Conservation (phyloP, 2,329 filamentous ascomycete genomes). For the Cladophialophora chaetospira region DNA sequence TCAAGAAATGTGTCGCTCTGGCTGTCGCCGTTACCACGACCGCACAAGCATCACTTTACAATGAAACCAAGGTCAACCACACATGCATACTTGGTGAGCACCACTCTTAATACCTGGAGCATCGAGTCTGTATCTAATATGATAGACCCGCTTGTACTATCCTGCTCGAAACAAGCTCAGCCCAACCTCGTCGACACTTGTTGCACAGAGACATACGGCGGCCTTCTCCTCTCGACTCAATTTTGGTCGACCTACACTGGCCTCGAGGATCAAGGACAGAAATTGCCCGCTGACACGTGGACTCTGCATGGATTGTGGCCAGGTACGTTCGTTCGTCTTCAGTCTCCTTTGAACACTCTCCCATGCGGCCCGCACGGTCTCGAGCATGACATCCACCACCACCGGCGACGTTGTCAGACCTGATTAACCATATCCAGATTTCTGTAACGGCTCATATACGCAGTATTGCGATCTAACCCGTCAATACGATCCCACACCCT, state of each 20-base stretch:
- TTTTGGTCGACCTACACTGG: constrained; percentile 68
- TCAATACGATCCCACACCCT: constrained; percentile 64
- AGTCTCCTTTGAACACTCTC: too few species aligned
- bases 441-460: constrained; percentile 60
- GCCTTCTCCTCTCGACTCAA: constrained; percentile 63
- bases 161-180: constrained; percentile 52
- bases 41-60: constrained; percentile 40
- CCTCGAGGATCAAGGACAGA: constrained; percentile 58
- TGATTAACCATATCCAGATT: constrained; percentile 60
- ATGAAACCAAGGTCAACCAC: constrained; percentile 57
- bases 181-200: constrained; percentile 59
- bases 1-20: constrained; percentile 10
- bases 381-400: too few species aligned
- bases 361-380: too few species aligned
- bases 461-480: constrained; percentile 66
- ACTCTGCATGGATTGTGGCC: constrained; percentile 33
- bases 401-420: too few species aligned
- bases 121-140: not conserved
- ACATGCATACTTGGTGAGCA: constrained; percentile 54
- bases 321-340: too few species aligned
- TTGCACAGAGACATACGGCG: constrained; percentile 67
- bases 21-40: constrained; percentile 9
- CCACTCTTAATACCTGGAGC: too few species aligned
- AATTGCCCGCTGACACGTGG: constrained; percentile 50
- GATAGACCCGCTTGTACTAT: constrained; percentile 40